Base-by-base conservation (phyloP, 1,139 yeast species). In the Geotrichum restrictum region DNA sequence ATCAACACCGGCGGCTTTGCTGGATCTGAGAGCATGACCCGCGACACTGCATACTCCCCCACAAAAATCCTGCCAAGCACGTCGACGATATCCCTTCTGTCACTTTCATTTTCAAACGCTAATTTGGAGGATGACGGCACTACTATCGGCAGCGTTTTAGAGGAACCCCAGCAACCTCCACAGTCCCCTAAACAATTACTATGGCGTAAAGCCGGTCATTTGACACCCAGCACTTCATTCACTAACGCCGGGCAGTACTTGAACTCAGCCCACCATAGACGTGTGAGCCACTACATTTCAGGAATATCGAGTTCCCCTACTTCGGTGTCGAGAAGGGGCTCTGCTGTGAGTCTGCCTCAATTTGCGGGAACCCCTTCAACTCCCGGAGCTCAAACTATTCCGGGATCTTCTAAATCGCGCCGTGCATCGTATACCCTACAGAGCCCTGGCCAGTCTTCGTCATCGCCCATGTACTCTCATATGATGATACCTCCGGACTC, bases 201-300 rank as follows among this genome's bases (percentile, higher is more conserved):
- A 16, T 41, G 53, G 48, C 45, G 47, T 2, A 44, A 51, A 36
- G 27, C 42, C 16, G 45, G 47, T 6, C 46, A 48, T 19, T 14
- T 48, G 6, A 48, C 54, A 2, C 47, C 48, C 3, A 22, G 45
- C 21, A 37, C 51, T 4, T 44, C 54, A n/a, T 54, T 46, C 40
- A 47, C 52, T 7, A 45, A 44, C 14, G 47, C 53, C 2, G 46
- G 53, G n/a, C 55, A 45, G 27, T 54, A 54, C 44, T 42, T 54
- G 27, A 52, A 50, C 33, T 42, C 55, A 2, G 55, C 55, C n/a
- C 57, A 54, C 29, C 53, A 54, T 24, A 45, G 55, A 24, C 32
- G 57, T 36, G 57, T 54, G 3, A 45, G 55, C 16, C 57, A 54
- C 34, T 54, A 54, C 33, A 50, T 51, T n/a, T 27, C 51, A 14